Evolutionary conservation across 2,329 filamentous ascomycete genomes (phyloP), one percentile per base, ranked within the genome.

Genomic region (Dothidotthia symphoricarpi): DNA sequence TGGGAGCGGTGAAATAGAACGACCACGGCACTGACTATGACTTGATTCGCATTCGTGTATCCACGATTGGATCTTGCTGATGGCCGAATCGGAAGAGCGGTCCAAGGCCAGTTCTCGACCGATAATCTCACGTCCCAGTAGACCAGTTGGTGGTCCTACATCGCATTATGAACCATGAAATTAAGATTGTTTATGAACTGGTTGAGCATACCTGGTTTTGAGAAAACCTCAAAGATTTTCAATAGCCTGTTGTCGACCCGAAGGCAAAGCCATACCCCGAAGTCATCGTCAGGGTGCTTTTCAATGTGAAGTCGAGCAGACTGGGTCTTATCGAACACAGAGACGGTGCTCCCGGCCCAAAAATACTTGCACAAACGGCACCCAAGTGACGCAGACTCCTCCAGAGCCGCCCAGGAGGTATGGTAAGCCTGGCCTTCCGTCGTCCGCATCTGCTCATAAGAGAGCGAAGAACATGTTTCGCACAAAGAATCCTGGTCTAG

Each of bases 371-470:
- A 43, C n/a, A 43, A 11, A 6, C 17, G 31, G 29, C 41, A 43
- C 9, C 41, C 41, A 12, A 16, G 24, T 2, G 11, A 34, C 13
- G 34, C 37, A 1, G 37, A 27, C n/a, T 37, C 26, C 19, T 19
- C 35, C 27, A 44, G 14, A 5, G 10, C 19, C 7, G 15, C 31
- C 36, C 36, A 44, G 14, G 34, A 40, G 3, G 31, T 14, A 12
- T 41, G 33, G 25, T 40, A 36, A 4, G 28, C 8, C 14, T 43
- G 46, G 22, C 46, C 45, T 25, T 41, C 28, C 32, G 22, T 28
- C 14, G 41, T 35, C 10, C 45, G 41, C 49, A 41, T 50, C 26
- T 36, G 36, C 27, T 44, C 17, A 13, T 31, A 40, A 5, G 22
- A 25, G 5, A 44, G 15, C 9, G 16, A 28, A 41, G 36, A 26